A percentile compares a stretch with the other conserved stretches of the same genome.
Conservation (phyloP, 2,329 filamentous ascomycete genomes). For the Reticulascus tulasneorum region DNA sequence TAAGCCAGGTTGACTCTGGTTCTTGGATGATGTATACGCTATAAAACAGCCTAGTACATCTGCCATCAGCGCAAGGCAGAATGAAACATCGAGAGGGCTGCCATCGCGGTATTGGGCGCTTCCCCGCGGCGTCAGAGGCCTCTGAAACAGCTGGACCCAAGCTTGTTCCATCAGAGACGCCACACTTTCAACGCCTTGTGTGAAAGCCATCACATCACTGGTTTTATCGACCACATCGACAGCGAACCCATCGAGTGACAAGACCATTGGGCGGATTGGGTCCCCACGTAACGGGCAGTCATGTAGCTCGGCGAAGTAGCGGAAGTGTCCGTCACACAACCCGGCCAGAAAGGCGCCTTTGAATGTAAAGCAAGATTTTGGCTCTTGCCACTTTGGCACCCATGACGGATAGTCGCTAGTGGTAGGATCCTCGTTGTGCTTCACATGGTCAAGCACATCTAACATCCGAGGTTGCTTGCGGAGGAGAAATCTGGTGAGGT, state of each 20-base stretch:
- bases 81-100: conserved; percentile 7
- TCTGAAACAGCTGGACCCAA: conserved; percentile 1
- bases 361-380: conserved; percentile 4
- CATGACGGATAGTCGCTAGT: conserved; percentile 12
- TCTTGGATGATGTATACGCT: not conserved
- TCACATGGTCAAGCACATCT: conserved; percentile 11
- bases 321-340: conserved; percentile 8
- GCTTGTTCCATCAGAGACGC: not conserved
- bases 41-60: conserved; percentile 6
- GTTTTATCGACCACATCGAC: conserved; percentile 6
- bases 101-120: conserved; percentile 6
- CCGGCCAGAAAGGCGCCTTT: conserved; percentile 10
- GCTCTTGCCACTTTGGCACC: conserved; percentile 15
- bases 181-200: not conserved
- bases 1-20: not conserved
- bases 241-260: conserved; percentile 11
- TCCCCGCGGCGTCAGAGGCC: conserved; percentile 1
- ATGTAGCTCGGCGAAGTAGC: conserved; percentile 6
- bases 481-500: conserved; percentile 13
- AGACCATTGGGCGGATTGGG: conserved; percentile 3
- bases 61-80: conserved; percentile 10
- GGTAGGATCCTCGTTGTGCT: conserved; percentile 9
- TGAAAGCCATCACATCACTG: conserved; percentile 1
- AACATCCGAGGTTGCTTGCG: conserved; percentile 9
- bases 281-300: conserved; percentile 3